Conservation (phyloP, 2,329 filamentous ascomycete species). For the Alternaria sp. region DNA sequence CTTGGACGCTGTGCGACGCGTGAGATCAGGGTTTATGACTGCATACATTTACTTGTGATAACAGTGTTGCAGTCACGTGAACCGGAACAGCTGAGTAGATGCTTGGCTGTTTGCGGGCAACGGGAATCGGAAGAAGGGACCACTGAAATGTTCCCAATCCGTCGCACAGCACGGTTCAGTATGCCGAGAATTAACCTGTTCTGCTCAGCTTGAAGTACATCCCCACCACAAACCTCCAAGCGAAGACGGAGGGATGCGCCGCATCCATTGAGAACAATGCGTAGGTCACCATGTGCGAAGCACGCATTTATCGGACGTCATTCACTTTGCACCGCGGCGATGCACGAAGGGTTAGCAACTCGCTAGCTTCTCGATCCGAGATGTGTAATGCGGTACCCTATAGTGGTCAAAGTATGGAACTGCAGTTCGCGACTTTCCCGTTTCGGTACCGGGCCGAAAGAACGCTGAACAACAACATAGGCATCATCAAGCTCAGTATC, state of each 20-base stretch:
- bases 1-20: slow-evolving; percentile 3
- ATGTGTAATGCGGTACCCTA: neutral
- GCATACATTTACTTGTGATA: neutral
- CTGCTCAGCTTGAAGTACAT: neutral
- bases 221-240: neutral
- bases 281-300: neutral
- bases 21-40: slow-evolving; percentile 5
- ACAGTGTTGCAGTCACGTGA: slow-evolving; percentile 4
- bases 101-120: neutral
- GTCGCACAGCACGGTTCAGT: neutral
- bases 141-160: neutral
- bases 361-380: neutral
- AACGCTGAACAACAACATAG: neutral
- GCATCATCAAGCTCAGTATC: neutral
- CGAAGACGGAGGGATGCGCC: neutral
- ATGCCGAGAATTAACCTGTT: neutral
- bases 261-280: neutral
- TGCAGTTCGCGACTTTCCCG: neutral
- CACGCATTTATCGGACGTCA: neutral
- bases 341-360: neutral
- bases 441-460: neutral
- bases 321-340: neutral
- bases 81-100: neutral
- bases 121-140: neutral
- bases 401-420: neutral